phyloP scores from a whole-genome alignment of 192 early-diverging fungal genomes.

The Diversispora epigaea region DNA sequence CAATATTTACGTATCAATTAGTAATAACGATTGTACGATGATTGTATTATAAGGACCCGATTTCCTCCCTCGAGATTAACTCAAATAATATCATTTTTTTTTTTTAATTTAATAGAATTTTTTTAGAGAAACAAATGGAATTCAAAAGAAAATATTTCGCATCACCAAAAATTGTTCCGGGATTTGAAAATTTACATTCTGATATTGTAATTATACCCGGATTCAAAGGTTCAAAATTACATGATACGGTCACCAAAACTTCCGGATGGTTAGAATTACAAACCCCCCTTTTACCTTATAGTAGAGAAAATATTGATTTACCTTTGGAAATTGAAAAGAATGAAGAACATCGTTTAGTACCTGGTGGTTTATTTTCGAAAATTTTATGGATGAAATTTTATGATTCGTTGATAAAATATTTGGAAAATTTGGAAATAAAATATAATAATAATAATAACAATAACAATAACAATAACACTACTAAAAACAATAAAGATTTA shows the following conservation, averaged over 20 bases:
- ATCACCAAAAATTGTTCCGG: neutral
- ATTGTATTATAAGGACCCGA: too few species aligned
- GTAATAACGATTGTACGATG: too few species aligned
- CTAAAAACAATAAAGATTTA: neutral
- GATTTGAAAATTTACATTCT: constrained; percentile 7
- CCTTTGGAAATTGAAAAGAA: constrained; percentile 11
- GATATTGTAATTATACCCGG: constrained; percentile 22
- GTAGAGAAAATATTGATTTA: constrained; percentile 25
- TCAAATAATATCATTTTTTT: too few species aligned
- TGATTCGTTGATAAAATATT: constrained; percentile 1
- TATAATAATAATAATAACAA: too few species aligned
- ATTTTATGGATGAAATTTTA: constrained; percentile 9
- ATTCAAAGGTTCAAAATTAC: constrained; percentile 18
- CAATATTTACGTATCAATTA: too few species aligned
- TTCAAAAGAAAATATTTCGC: neutral
- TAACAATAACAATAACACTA: too few species aligned
- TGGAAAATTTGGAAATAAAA: neutral
- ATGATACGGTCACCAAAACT: neutral
- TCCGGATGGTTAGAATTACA: neutral
- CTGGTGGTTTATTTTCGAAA: neutral
- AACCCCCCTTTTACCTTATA: constrained; percentile 7
- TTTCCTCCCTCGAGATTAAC: too few species aligned
- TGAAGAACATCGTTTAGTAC: constrained; percentile 10
- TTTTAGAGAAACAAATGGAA: neutral
- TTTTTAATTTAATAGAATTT: neutral